Base-by-base conservation (phyloP, 2,329 filamentous ascomycete genomes). In the Talaromyces islandicus region DNA sequence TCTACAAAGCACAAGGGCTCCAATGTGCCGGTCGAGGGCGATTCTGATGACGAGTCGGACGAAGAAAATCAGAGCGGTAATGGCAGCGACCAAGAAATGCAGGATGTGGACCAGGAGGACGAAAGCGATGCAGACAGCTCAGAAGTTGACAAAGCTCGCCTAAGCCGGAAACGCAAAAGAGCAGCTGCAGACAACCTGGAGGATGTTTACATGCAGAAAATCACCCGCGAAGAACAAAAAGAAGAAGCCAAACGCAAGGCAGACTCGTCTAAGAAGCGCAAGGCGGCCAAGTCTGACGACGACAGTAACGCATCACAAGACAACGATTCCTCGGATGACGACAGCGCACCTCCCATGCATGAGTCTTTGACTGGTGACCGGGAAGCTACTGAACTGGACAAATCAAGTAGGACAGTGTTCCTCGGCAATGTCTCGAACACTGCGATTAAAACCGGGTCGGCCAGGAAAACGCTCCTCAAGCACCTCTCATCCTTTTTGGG, bases 401-500 rank as follows among this genome's bases (percentile, higher is more conserved):
- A 96, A 78, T 90, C 93, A 9, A 85, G 85, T 60, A 89, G 94
- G 60, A 99, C 94, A 7, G 86, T 97, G 48, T 99, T 97, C 77
- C 80, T 99, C 12, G 89, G 90, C 69, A 99, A 99, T 70, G 91
- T 99, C 52, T 92, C 92, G 14, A 88, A 84, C 24, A 81, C 88
- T 57, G 91, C 91, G 48, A 91, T 97, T 69, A 89, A 86, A 54
- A 92, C 89, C 29, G 95, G 95, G 70, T 77, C 86, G 2, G 88
- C 87, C 35, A 92, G 91, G 77, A 95, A 91, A 78, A 83, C 83
- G 2, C 83, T 97, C 30, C 79, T 91, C 65, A 80, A 83, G 48
- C 91, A 97, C 73, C 84, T 97, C 52, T 81, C 84, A n/a, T 91
- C 91, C 0, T 88, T 91, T 69, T 80, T 95, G 55, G 80, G 73